phyloP scores from a whole-genome alignment of 768 basidiomycete genomes.

The Ephemerocybe angulata region DNA sequence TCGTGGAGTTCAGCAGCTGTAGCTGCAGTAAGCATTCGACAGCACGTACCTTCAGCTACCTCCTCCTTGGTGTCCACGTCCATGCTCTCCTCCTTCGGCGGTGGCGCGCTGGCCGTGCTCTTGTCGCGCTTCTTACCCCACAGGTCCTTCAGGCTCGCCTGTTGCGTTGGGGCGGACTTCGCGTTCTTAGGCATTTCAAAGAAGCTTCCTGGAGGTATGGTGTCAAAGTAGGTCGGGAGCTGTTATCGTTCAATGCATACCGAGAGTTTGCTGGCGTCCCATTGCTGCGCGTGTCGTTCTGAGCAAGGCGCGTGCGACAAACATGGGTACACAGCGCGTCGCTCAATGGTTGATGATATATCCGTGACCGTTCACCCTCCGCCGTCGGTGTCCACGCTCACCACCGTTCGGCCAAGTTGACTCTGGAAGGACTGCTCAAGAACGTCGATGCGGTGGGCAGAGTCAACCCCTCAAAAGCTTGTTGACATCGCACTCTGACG shows the following conservation, averaged over 20 bases:
- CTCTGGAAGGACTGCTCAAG: too few species aligned
- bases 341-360: constrained; percentile 16
- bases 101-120: constrained; percentile 12
- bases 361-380: constrained; percentile 1
- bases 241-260: constrained; percentile 32
- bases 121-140: constrained; percentile 53
- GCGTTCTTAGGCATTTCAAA: constrained; percentile 65
- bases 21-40: not conserved
- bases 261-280: constrained; percentile 73
- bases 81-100: constrained; percentile 26
- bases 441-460: too few species aligned
- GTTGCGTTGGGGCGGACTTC: constrained; percentile 70
- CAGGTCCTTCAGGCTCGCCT: constrained; percentile 73
- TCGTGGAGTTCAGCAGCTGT: not conserved
- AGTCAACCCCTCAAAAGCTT: too few species aligned
- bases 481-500: too few species aligned
- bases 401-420: too few species aligned
- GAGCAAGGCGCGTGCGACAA: constrained; percentile 36
- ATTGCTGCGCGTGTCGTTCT: constrained; percentile 36
- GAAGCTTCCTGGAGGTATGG: constrained; percentile 55
- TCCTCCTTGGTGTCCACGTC: constrained; percentile 26
- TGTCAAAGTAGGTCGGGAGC: constrained; percentile 4
- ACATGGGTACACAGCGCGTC: constrained; percentile 47
- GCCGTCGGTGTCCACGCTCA: too few species aligned
- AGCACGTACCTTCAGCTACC: constrained; percentile 18